Percentiles rank a stretch among this genome's conserved stretches.
These are phyloP conservation scores for Allium cepa DNA, from an alignment of 106 monocot species.

Conservation along the genomic window DNA sequence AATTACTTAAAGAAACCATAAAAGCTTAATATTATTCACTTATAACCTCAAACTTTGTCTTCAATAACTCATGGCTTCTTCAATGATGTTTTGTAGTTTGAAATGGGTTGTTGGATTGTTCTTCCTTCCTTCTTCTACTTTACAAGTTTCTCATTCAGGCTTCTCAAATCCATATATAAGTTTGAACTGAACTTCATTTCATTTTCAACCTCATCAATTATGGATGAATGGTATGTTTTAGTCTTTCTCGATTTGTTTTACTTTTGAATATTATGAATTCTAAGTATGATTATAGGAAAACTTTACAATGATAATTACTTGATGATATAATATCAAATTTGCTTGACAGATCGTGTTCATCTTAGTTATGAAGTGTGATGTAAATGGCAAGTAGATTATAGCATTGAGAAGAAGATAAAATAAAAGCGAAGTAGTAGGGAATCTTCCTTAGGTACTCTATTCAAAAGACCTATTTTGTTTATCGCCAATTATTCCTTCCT, in stretches of 20 bases:
- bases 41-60: no score
- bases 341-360: neutral
- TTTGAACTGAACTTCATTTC: neutral
- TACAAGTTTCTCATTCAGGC: neutral
- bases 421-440: no score
- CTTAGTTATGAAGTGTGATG: neutral
- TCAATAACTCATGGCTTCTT: neutral
- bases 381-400: no score
- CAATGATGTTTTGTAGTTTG: neutral
- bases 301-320: no score
- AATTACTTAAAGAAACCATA: no score
- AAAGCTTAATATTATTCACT: no score
- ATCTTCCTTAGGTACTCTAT: no score
- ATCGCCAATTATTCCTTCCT: no score
- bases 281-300: no score
- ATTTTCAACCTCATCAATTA: neutral
- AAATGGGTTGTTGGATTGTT: neutral
- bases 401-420: no score
- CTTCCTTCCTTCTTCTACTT: neutral
- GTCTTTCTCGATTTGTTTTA: neutral
- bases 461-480: no score
- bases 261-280: neutral
- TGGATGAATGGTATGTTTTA: slow-evolving; percentile 1
- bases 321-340: neutral
- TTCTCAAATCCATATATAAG: neutral